Evolutionary conservation across 805 yeast genomes (phyloP).

Genomic region (Ascoidea asiatica): DNA sequence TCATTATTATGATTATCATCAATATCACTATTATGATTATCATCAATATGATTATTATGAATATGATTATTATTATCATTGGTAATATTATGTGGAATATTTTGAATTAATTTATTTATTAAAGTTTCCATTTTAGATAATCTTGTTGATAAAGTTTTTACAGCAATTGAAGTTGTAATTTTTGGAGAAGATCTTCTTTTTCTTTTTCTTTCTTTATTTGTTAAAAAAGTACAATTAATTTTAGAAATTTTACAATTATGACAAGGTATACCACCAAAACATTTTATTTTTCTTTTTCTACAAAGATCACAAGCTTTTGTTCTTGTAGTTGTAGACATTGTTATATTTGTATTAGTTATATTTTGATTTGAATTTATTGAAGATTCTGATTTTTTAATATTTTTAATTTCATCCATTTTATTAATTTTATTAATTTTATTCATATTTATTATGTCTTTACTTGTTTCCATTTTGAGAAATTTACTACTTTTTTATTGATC

Average conservation of each 20-base stretch:
- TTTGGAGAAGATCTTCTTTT: conserved; percentile 39
- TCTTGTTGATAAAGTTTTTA: background rate
- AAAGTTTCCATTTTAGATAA: background rate
- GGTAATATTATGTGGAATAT: no score
- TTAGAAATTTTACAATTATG: background rate
- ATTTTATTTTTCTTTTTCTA: conserved; percentile 1
- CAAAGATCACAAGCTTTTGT: conserved; percentile 7
- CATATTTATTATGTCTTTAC: no score
- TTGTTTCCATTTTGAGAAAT: no score
- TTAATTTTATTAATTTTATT: no score
- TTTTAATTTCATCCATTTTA: no score
- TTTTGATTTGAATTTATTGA: background rate
- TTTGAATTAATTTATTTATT: no score
- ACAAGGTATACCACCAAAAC: background rate
- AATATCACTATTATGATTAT: background rate
- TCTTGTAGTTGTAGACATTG: conserved; percentile 16
- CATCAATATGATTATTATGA: background rate
- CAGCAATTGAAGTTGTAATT: background rate
- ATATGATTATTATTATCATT: no score
- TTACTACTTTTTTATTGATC: no score
- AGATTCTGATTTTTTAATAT: no score
- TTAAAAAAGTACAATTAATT: conserved; percentile 60
- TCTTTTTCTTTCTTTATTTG: conserved; percentile 90
- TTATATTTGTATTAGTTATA: background rate
- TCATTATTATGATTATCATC: no score